These are phyloP conservation scores for Ogataea allantospora DNA, from an alignment of 805 yeast species.

Conservation along the genomic window DNA sequence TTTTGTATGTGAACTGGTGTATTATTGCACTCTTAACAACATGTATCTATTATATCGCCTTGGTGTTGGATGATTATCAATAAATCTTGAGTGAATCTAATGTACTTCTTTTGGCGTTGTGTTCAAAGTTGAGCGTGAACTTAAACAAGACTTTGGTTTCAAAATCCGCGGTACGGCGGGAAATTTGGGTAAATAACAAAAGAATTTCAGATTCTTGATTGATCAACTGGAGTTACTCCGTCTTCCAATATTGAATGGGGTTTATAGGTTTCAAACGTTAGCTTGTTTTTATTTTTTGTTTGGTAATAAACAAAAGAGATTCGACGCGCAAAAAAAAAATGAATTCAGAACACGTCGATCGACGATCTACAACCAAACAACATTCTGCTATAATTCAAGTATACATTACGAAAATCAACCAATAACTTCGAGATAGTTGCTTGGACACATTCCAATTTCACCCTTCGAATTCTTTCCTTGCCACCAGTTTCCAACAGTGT, in stretches of 20 bases:
- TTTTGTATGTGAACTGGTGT: constrained; percentile 2
- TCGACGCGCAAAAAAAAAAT: constrained; percentile 3
- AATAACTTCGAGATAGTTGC: constrained; percentile 82
- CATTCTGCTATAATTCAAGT: neutral
- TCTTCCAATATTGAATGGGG: neutral
- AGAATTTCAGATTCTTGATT: neutral
- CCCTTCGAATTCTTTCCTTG: constrained; percentile 89
- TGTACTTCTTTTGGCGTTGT: constrained; percentile 5
- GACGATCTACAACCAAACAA: neutral
- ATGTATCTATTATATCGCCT: neutral
- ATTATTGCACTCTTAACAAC: neutral
- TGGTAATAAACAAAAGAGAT: neutral
- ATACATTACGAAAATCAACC: constrained; percentile 27
- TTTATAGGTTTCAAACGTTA: constrained; percentile 1
- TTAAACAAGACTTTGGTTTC: neutral
- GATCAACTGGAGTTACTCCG: neutral
- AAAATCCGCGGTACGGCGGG: neutral
- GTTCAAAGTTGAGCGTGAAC: constrained; percentile 1
- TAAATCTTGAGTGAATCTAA: neutral
- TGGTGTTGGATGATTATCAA: neutral
- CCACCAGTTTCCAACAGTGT: constrained; percentile 98
- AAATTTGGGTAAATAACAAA: neutral
- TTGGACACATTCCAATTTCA: constrained; percentile 93
- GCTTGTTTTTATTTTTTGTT: constrained; percentile 5
- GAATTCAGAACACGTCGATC: constrained; percentile 6